These are phyloP conservation scores for Fraxinus velutina DNA, from an alignment of 305 asterid species.

Conservation along the genomic window DNA sequence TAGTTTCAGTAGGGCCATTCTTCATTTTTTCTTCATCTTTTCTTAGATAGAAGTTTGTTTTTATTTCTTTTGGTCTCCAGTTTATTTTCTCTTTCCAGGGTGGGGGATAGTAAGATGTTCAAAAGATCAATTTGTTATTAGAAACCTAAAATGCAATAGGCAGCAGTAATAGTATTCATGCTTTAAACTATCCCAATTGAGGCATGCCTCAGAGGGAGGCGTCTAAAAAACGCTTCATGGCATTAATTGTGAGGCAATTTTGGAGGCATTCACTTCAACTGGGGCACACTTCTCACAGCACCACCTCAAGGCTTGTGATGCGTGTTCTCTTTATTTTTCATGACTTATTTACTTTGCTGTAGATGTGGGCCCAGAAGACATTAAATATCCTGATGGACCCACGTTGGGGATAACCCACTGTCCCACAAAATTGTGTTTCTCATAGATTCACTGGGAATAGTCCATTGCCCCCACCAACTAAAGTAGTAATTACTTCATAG, in stretches of 20 bases:
- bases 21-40: not conserved
- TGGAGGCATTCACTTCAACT: not conserved
- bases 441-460: not conserved
- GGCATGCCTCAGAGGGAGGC: not conserved
- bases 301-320: not conserved
- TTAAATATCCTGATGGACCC: not conserved
- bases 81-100: not conserved
- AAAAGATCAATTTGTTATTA: not conserved
- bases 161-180: not conserved
- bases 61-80: not conserved
- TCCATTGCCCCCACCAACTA: not conserved
- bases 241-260: not conserved
- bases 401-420: not conserved
- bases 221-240: not conserved
- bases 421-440: not conserved
- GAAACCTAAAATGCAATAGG: not conserved
- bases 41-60: not conserved
- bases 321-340: not conserved
- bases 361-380: not conserved
- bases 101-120: not conserved
- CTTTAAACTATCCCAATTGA: not conserved
- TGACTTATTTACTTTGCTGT: not conserved
- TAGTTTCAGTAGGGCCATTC: constrained; percentile 19
- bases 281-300: not conserved
- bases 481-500: not conserved